These are phyloP conservation scores for Nitzschia sp. DNA, from an alignment of 108 stramenopile genomes.

Conservation along the genomic window DNA sequence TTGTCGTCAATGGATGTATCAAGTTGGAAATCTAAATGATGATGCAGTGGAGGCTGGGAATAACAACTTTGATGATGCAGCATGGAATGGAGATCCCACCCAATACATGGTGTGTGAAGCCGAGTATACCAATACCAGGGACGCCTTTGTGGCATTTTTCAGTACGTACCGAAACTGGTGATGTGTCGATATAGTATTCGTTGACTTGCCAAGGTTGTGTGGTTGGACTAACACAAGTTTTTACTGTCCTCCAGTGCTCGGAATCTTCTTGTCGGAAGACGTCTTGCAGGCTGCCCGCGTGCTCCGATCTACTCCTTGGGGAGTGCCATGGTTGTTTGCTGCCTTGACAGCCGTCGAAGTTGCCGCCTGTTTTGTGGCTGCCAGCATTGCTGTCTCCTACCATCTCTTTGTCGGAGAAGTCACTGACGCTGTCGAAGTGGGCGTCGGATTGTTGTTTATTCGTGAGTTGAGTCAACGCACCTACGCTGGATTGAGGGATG, in stretches of 20 bases:
- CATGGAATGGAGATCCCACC: conserved; percentile 13
- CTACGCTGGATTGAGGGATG: conserved; percentile 32
- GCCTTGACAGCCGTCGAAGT: conserved; percentile 42
- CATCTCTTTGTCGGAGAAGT: conserved; percentile 46
- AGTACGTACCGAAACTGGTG: conserved; percentile 3
- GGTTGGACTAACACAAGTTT: not conserved
- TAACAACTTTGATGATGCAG: too few relatives aligned
- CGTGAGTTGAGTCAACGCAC: conserved; percentile 44
- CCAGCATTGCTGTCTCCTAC: conserved; percentile 35
- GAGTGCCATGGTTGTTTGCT: conserved; percentile 29
- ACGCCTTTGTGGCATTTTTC: conserved; percentile 47
- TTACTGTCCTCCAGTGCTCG: conserved; percentile 16
- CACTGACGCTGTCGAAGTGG: conserved; percentile 47
- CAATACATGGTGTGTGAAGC: conserved; percentile 41
- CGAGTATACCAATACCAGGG: conserved; percentile 31
- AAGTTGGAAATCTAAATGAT: too few relatives aligned
- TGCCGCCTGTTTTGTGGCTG: conserved; percentile 33
- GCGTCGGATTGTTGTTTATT: conserved; percentile 46
- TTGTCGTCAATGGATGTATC: conserved; percentile 8
- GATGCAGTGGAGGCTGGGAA: too few relatives aligned
- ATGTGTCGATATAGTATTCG: too few relatives aligned
- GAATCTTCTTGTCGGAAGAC: conserved; percentile 39
- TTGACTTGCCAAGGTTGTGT: too few relatives aligned
- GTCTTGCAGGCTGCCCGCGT: conserved; percentile 36
- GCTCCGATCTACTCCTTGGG: conserved; percentile 23